Base-by-base conservation (phyloP, 176 grass and related monocot genomes). In the Echinochloa phyllopogon region DNA sequence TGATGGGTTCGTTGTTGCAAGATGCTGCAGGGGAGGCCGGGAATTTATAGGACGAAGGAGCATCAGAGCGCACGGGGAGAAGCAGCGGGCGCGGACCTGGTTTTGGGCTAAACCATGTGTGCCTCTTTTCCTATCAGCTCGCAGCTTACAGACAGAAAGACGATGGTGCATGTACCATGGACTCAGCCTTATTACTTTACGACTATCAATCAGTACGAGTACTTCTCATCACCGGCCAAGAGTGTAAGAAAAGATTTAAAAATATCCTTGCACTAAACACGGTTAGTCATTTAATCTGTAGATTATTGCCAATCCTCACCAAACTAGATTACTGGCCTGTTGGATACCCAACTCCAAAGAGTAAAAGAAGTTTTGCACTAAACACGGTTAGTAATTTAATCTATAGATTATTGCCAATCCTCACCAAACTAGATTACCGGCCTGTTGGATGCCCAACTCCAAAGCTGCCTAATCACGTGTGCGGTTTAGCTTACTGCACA, bases 51-150 rank as follows among this genome's bases (percentile, higher is more conserved):
- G 69, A 18, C 18, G 25, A 18, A 17, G 25, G 15, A 1, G 15
- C 42, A 9, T 8, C 47, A 18, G 21, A 42, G 48, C 15, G 25
- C 27, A 49, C 12, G 44, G 1, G 43, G 13, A 15, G 25, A 83
- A 49, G 18, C 69, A 27, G 69, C 20, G 57, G 44, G 57, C 25
- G 13, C 0, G 70, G 8, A 49, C 82, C n/a, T 76, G 82, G 72
- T 84, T 76, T 84, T 67, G 45, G 11, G 56, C 45, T 21, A 87
- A 86, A 87, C 58, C 85, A 27, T 48, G 50, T 47, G 7, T 42
- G 68, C 40, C 41, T 70, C 20, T 45, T 45, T 16, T 13, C 10
- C 23, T 45, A 59, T 16, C 80, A 37, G 43, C 36, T 33, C 27
- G 1, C 5, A 11, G 15, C 6, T 65, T 64, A 27, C 27, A 36